Conservation (phyloP, 164 flowering plant genomes). For the Buxus sempervirens region DNA sequence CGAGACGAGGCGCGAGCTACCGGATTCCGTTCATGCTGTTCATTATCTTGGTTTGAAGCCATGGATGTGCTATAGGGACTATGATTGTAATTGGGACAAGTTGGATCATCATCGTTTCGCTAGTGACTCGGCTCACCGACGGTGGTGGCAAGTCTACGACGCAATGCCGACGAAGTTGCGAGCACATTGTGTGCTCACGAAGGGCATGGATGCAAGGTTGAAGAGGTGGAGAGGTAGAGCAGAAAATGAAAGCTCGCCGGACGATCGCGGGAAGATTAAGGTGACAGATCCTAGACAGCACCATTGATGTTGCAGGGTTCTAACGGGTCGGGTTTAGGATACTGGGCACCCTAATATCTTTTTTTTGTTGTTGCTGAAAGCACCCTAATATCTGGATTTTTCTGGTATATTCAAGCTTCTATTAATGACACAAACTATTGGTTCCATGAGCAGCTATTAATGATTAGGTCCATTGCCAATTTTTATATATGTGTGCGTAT, state of each 20-base stretch:
- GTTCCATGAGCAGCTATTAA: too few species aligned
- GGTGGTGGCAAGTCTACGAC: constrained; percentile 74
- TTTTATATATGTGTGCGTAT: too few species aligned
- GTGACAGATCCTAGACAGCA: constrained; percentile 48
- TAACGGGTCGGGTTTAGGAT: too few species aligned
- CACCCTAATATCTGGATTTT: too few species aligned
- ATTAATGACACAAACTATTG: too few species aligned
- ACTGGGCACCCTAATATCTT: too few species aligned
- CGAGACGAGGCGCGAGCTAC: constrained; percentile 8
- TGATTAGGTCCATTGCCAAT: too few species aligned
- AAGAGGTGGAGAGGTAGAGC: constrained; percentile 39
- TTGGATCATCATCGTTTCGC: constrained; percentile 37
- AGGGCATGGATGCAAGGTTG: constrained; percentile 27
- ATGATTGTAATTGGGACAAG: constrained; percentile 84
- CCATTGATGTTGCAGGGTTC: constrained; percentile 7
- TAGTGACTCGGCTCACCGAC: constrained; percentile 52
- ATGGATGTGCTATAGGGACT: constrained; percentile 81
- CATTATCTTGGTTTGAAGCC: constrained; percentile 86
- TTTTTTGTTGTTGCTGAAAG: too few species aligned
- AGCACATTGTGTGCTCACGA: constrained; percentile 39
- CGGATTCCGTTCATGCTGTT: constrained; percentile 27
- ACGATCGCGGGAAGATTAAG: constrained; percentile 61
- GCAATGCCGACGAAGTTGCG: constrained; percentile 45
- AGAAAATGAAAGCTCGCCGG: constrained; percentile 20
- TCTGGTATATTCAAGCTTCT: too few species aligned